Evolutionary conservation across 192 early-diverging fungal genomes (phyloP), one percentile per base, ranked within the genome.

Genomic region (Geranomyces variabilis): DNA sequence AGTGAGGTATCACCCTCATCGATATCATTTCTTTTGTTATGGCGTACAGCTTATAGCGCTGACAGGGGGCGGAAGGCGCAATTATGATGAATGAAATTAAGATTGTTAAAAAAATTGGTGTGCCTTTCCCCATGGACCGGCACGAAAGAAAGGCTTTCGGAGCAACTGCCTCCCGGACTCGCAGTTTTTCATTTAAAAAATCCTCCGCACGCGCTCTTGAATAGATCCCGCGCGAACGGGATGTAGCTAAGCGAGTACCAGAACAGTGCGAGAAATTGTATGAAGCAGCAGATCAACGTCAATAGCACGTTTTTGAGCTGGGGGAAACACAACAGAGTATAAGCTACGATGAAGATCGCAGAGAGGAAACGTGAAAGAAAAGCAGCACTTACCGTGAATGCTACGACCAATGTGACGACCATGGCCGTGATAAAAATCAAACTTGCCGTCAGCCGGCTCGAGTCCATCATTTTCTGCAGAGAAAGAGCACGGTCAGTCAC

Each of bases 251-350:
- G 88, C 13, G 88, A 89, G 68, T 76, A 89, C 80, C 83, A 81
- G 66, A 95, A 88, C 67, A 98, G 75, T 7, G 96, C 96, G 61
- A 91, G 82, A 83, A 90, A 96, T 80, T 98, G 96, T 53, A 92
- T 75, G 56, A 98, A 81, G 33, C 90, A 92, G 47, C 93, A 81
- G 43, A 98, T 82, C 30, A 98, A 67, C 53, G 89, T 92, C 7
- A 98, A 79, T 29, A 91, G 69, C n/a, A 86, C 78, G 31, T 62
- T 84, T 33, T 83, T 17, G 9, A 88, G n/a, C 83, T 89, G 69
- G 14, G 33, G 34, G 15, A 19, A 41, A 19, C n/a, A n/a, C n/a
- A n/a, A n/a, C n/a, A n/a, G 61, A n/a, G n/a, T n/a, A n/a, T n/a
- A n/a, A n/a, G n/a, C n/a, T n/a, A n/a, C n/a, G 45, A 15, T 30